These are phyloP conservation scores for Blastobotrys elegans DNA, from an alignment of 1,139 yeast genomes.

Conservation along the genomic window DNA sequence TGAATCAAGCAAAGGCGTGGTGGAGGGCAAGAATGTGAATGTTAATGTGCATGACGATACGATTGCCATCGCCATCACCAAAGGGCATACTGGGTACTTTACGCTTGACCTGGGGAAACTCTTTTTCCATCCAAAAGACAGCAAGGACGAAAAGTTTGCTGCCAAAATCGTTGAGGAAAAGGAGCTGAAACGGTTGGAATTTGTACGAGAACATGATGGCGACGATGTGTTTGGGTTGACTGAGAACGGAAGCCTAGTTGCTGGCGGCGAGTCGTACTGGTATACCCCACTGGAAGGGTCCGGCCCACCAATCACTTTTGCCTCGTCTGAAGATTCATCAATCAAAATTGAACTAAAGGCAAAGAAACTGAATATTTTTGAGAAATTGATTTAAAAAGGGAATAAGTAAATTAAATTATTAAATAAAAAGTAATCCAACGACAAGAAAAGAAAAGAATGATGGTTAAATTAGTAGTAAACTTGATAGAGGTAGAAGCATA, in stretches of 20 bases:
- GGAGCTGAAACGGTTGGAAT: background rate
- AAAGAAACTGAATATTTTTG: constrained; percentile 2
- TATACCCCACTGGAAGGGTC: background rate
- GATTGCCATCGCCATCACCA: background rate
- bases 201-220: background rate
- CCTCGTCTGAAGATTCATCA: background rate
- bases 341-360: background rate
- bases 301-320: constrained; percentile 1
- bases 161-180: background rate
- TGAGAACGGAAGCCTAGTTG: background rate
- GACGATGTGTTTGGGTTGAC: background rate
- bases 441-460: background rate
- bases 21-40: background rate
- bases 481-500: background rate
- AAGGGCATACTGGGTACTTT: background rate
- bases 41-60: background rate
- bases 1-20: background rate
- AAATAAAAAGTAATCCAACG: no score
- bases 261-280: constrained; percentile 3
- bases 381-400: background rate
- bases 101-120: constrained; percentile 1
- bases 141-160: background rate
- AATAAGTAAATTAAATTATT: background rate
- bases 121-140: constrained; percentile 3
- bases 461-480: background rate